Base-by-base conservation (phyloP, 768 basidiomycete species). In the Podaxis pistillaris region DNA sequence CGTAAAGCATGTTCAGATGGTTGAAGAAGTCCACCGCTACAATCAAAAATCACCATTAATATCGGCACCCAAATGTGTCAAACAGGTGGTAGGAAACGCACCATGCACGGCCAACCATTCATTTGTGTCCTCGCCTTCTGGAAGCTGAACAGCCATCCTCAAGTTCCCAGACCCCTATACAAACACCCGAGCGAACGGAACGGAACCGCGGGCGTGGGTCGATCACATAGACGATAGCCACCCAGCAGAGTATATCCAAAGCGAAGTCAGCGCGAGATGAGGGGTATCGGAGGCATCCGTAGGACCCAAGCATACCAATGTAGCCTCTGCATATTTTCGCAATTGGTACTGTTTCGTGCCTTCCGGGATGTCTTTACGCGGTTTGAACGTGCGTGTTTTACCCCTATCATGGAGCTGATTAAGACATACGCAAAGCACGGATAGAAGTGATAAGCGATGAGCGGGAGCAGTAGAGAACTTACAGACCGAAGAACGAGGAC, bases 101-200 rank as follows among this genome's bases (percentile, higher is more conserved):
- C 97, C 93, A 72, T 99, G 96, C 7, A 99, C 96, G 12, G 97
- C 97, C n/a, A 99, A 87, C 97, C 97, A 99, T 75, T 99, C 97
- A 67, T 96, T 96, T 68, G 87, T 75, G 73, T 99, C 97, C 75
- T 99, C 97, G 41, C 97, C 97, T 67, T 98, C 97, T 0, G 97
- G 97, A 19, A 98, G 81, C 65, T 90, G 87, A 22, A 99, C 97
- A 0, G 97, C 96, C 51, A 91, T 79, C 62, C 96, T 82, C 64
- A 99, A 78, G 77, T 98, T 98, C 6, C 97, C 97, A 8, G 96
- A 98, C 51, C 96, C 95, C 95, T 96, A 67, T 52, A 50, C 36
- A 37, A 19, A 26, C 41, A 44, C n/a, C 41, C 49, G 26, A 50
- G 49, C 22, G 49, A 28, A 50, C 49, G 49, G 13, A 28, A 22